phyloP scores from a whole-genome alignment of 2,329 filamentous ascomycete species.

The Penicillium sp. region DNA sequence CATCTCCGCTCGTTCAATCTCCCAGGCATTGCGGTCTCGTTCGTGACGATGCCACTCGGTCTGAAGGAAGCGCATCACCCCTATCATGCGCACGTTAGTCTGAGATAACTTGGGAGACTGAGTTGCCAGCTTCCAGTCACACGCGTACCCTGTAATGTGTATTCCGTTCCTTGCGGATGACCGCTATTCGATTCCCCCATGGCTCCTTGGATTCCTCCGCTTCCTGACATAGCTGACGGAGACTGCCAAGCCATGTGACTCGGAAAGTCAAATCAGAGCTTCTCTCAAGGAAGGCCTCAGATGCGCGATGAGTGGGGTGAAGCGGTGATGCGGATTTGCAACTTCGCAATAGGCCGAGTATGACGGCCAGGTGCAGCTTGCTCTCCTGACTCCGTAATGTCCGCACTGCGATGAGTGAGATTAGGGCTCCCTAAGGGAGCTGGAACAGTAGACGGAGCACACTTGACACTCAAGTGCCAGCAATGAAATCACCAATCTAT shows the following conservation, averaged over 20 bases:
- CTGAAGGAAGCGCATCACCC: conserved; percentile 98
- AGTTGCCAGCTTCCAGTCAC: not conserved
- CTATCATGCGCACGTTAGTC: conserved; percentile 39
- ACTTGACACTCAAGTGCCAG: conserved; percentile 9
- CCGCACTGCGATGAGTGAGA: conserved; percentile 16
- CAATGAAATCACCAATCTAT: no score
- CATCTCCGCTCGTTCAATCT: conserved; percentile 99
- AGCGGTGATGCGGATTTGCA: no score
- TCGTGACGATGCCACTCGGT: conserved; percentile 99
- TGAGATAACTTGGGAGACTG: not conserved
- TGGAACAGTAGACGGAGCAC: conserved; percentile 13
- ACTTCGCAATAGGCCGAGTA: not conserved
- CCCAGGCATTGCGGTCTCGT: conserved; percentile 95
- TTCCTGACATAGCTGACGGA: conserved; percentile 52
- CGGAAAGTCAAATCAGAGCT: not conserved
- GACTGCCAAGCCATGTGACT: conserved; percentile 63
- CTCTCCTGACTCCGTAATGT: conserved; percentile 22
- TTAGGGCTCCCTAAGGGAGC: conserved; percentile 11
- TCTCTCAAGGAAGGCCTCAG: not conserved
- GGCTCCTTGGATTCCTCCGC: conserved; percentile 48
- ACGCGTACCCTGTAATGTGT: conserved; percentile 62
- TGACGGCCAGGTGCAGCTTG: conserved; percentile 10
- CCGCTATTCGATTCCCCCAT: conserved; percentile 40
- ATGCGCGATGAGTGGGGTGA: conserved; percentile 1
- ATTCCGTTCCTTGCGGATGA: conserved; percentile 60